Evolutionary conservation across 306 rosid species (phyloP).

Genomic region (Cucurbita argyrosperma): DNA sequence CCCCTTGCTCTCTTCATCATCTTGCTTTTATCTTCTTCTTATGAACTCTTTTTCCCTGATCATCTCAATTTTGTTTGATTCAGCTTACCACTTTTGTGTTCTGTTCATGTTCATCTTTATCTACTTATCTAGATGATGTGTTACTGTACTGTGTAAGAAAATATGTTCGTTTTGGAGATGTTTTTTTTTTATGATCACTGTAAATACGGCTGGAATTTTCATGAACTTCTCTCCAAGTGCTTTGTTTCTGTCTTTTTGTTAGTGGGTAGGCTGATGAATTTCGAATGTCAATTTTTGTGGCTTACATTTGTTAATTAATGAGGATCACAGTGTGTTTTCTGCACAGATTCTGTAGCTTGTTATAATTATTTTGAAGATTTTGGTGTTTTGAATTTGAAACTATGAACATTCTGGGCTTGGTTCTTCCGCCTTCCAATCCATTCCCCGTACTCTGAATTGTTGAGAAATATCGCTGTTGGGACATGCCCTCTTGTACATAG

Average conservation of each 20-base stretch:
- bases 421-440: too few species aligned
- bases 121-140: background rate
- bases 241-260: background rate
- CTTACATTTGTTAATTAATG: background rate
- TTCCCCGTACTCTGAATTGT: too few species aligned
- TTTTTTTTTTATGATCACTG: background rate
- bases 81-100: too few species aligned
- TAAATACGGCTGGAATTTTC: background rate
- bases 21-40: background rate
- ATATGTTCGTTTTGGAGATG: background rate
- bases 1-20: background rate
- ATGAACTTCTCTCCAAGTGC: background rate
- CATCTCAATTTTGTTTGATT: slow-evolving; percentile 8
- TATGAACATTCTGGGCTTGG: background rate
- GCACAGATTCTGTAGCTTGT: background rate
- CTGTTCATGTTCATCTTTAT: background rate
- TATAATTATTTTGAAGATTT: background rate
- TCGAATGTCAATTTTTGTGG: background rate
- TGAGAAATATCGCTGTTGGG: too few species aligned
- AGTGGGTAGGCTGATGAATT: background rate
- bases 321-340: background rate
- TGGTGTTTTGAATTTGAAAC: background rate
- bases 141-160: background rate
- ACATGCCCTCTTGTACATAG: too few species aligned
- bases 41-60: background rate